A percentile compares a stretch with the other conserved stretches of the same genome.
These are phyloP conservation scores for Trifolium pratense DNA, from an alignment of 306 rosid genomes.

Conservation along the genomic window DNA sequence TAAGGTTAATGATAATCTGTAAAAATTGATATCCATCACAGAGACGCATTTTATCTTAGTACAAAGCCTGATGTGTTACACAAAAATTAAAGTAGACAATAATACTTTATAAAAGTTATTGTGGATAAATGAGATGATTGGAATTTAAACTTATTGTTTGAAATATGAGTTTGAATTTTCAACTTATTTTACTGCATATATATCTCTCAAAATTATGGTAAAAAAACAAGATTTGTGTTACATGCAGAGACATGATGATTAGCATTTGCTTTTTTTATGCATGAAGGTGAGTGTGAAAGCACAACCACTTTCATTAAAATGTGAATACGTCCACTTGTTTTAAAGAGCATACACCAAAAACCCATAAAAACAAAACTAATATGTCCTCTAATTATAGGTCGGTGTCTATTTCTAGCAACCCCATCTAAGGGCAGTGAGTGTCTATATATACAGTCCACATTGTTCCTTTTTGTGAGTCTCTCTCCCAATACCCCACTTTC, in stretches of 20 bases:
- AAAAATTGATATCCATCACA: no score
- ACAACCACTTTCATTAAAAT: constrained; percentile 30
- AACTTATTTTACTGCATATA: no score
- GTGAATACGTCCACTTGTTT: constrained; percentile 29
- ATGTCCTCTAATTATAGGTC: constrained; percentile 25
- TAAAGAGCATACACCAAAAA: background rate
- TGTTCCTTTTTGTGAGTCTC: constrained; percentile 33
- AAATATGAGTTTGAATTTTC: background rate
- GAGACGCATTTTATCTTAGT: no score
- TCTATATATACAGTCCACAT: constrained; percentile 32
- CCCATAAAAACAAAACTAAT: constrained; percentile 17
- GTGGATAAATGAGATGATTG: no score
- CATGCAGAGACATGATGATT: background rate
- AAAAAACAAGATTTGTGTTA: background rate
- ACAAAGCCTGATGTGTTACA: no score
- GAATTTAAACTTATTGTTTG: no score
- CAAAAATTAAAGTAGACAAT: no score
- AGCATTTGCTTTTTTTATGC: background rate
- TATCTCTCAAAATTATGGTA: background rate
- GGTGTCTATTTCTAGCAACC: constrained; percentile 26
- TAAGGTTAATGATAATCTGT: no score
- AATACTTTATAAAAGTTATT: no score
- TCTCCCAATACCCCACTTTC: constrained; percentile 11
- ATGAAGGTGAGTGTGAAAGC: constrained; percentile 36
- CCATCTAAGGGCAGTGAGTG: constrained; percentile 15